phyloP scores from a whole-genome alignment of 2,329 filamentous ascomycete genomes.

The Trichophyton simii region DNA sequence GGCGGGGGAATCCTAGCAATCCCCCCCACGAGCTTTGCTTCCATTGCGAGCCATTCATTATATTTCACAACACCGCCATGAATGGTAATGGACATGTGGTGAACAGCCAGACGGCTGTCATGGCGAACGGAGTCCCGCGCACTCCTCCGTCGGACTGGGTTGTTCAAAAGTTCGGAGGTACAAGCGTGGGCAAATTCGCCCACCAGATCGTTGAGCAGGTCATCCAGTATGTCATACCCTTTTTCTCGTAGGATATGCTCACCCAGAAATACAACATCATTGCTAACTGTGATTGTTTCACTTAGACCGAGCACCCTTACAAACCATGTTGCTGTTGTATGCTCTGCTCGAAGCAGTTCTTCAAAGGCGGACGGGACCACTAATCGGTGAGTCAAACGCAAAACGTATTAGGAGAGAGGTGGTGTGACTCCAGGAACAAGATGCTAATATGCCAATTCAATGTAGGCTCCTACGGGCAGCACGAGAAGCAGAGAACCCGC shows the following conservation, averaged over 20 bases:
- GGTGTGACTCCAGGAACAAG: not conserved
- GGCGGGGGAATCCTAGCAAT: not conserved
- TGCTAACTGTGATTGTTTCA: not conserved
- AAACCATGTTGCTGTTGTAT: conserved; percentile 79
- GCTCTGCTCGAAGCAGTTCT: conserved; percentile 85
- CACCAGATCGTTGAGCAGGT: conserved; percentile 61
- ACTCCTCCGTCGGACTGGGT: conserved; percentile 46
- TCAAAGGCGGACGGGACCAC: conserved; percentile 94
- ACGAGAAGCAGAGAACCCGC: conserved; percentile 36
- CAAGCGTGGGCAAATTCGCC: conserved; percentile 88
- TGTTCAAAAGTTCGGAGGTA: conserved; percentile 91
- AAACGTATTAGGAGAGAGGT: not conserved
- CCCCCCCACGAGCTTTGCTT: not conserved
- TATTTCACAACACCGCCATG: conserved; percentile 7
- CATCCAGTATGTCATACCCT: conserved; percentile 40
- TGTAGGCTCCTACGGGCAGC: conserved; percentile 36
- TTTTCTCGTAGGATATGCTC: not conserved
- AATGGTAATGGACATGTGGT: conserved; percentile 14
- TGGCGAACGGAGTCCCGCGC: conserved; percentile 16
- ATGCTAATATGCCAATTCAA: not conserved
- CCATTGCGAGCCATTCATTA: not conserved
- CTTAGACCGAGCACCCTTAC: conserved; percentile 48
- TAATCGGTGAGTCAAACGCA: conserved; percentile 57
- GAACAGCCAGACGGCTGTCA: conserved; percentile 9
- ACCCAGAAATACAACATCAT: not conserved